These are phyloP conservation scores for Naganishia vaughanmartiniae DNA, from an alignment of 768 basidiomycete genomes.

Conservation along the genomic window DNA sequence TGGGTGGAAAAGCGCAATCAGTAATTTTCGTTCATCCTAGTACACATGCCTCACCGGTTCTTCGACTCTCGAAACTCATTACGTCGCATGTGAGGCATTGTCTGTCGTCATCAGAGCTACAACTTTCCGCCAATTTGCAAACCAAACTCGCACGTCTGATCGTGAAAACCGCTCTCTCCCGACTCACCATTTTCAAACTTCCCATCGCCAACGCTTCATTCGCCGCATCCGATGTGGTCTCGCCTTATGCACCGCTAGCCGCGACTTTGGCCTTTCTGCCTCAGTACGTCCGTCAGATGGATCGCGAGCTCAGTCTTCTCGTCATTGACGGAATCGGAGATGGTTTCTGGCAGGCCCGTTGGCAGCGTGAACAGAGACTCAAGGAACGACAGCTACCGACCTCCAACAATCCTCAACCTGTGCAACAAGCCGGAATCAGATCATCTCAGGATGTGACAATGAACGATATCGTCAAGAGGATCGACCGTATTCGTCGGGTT, in stretches of 20 bases:
- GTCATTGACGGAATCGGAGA: conserved; percentile 31
- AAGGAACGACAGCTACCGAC: conserved; percentile 6
- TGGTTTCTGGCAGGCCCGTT: conserved; percentile 26
- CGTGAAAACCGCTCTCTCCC: conserved; percentile 2
- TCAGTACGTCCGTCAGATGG: not conserved
- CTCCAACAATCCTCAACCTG: not conserved
- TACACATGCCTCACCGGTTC: conserved; percentile 8
- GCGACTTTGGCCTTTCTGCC: conserved; percentile 21
- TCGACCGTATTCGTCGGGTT: conserved; percentile 27
- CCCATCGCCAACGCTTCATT: conserved; percentile 16
- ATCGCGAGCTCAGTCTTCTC: conserved; percentile 23
- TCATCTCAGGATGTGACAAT: conserved; percentile 17
- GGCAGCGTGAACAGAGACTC: conserved; percentile 24
- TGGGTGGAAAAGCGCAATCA: conserved; percentile 16
- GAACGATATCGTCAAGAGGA: conserved; percentile 24
- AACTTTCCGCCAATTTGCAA: not conserved
- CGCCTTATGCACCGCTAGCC: conserved; percentile 15
- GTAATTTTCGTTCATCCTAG: conserved; percentile 14
- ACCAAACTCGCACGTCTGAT: not conserved
- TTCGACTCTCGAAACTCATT: conserved; percentile 16
- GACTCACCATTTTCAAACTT: conserved; percentile 22
- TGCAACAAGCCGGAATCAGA: conserved; percentile 8
- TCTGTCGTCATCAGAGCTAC: not conserved
- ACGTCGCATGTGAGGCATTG: conserved; percentile 10
- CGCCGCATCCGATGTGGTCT: not conserved